A percentile compares a stretch with the other conserved stretches of the same genome.
These are phyloP conservation scores for Thelonectria discophora DNA, from an alignment of 2,329 filamentous ascomycete genomes.

Conservation along the genomic window DNA sequence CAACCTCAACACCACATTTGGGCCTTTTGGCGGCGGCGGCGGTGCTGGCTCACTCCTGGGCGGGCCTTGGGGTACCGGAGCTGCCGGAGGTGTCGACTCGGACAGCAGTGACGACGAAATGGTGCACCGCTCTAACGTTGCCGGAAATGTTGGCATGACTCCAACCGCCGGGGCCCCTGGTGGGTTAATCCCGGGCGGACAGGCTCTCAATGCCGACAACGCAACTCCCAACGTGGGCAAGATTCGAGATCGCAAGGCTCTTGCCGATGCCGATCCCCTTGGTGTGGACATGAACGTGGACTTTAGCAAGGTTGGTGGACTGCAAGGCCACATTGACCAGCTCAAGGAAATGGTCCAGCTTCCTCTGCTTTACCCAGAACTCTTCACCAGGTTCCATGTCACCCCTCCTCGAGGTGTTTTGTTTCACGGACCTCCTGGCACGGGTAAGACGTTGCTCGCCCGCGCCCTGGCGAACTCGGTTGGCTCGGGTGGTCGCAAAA, in stretches of 20 bases:
- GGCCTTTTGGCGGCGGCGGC: slow-evolving; percentile 89
- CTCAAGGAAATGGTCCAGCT: slow-evolving; percentile 99
- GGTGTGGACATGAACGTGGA: slow-evolving; percentile 93
- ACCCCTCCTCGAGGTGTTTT: slow-evolving; percentile 94
- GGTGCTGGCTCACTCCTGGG: slow-evolving; percentile 76
- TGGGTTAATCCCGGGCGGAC: slow-evolving; percentile 54
- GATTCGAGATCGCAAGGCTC: slow-evolving; percentile 88
- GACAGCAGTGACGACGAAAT: slow-evolving; percentile 97
- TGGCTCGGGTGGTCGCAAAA: slow-evolving; percentile 87
- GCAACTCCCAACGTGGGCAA: slow-evolving; percentile 85
- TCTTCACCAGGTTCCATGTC: slow-evolving; percentile 90
- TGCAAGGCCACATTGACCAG: slow-evolving; percentile 94
- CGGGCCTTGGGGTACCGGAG: slow-evolving; percentile 78
- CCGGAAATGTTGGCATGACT: slow-evolving; percentile 70
- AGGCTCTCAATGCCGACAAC: slow-evolving; percentile 54
- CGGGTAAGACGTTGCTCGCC: slow-evolving; percentile 96
- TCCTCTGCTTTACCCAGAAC: slow-evolving; percentile 91
- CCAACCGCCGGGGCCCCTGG: slow-evolving; percentile 61
- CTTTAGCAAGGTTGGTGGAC: slow-evolving; percentile 91
- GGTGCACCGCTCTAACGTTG: slow-evolving; percentile 65
- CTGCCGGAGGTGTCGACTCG: slow-evolving; percentile 83
- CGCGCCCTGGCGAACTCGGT: slow-evolving; percentile 91
- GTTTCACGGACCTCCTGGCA: slow-evolving; percentile 96
- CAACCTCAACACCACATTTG: slow-evolving; percentile 86
- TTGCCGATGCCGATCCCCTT: slow-evolving; percentile 93